These are phyloP conservation scores for Barnettozyma hawaiiensis DNA, from an alignment of 1,139 yeast species.

Conservation along the genomic window DNA sequence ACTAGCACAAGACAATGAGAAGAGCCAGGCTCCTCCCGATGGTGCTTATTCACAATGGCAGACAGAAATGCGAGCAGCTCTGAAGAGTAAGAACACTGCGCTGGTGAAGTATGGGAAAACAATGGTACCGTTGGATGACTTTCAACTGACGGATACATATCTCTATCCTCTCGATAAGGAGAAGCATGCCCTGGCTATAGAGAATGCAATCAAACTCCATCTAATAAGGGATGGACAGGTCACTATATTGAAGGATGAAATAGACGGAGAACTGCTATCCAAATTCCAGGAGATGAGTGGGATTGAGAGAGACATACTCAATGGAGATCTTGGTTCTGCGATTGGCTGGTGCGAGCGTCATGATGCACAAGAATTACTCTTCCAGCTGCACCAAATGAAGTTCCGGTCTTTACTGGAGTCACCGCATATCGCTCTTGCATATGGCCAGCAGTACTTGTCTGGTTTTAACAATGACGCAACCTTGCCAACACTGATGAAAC, in stretches of 20 bases:
- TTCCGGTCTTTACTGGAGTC: constrained; percentile 27
- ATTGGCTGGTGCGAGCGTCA: constrained; percentile 23
- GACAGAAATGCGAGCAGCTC: constrained; percentile 23
- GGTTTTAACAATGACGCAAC: constrained; percentile 5
- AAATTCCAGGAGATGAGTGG: constrained; percentile 21
- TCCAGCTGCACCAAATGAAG: constrained; percentile 58
- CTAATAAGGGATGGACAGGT: constrained; percentile 30
- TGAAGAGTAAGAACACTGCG: constrained; percentile 25
- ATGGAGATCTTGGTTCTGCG: constrained; percentile 18
- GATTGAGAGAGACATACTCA: constrained; percentile 17
- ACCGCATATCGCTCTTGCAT: constrained; percentile 12
- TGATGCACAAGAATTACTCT: constrained; percentile 42
- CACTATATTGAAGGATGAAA: neutral
- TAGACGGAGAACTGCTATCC: constrained; percentile 10
- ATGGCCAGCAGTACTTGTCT: constrained; percentile 18
- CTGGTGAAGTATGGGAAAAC: constrained; percentile 31
- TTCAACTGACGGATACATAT: constrained; percentile 34
- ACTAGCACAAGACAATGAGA: constrained; percentile 1
- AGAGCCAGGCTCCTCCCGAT: constrained; percentile 4
- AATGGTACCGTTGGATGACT: constrained; percentile 31
- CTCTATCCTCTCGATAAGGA: constrained; percentile 31
- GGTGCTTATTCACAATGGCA: constrained; percentile 30
- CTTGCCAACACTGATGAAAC: constrained; percentile 2
- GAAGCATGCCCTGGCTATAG: constrained; percentile 8
- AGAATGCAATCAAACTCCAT: constrained; percentile 31